Evolutionary conservation across 176 grass and related monocot species (phyloP).

Genomic region (Oryza punctata): DNA sequence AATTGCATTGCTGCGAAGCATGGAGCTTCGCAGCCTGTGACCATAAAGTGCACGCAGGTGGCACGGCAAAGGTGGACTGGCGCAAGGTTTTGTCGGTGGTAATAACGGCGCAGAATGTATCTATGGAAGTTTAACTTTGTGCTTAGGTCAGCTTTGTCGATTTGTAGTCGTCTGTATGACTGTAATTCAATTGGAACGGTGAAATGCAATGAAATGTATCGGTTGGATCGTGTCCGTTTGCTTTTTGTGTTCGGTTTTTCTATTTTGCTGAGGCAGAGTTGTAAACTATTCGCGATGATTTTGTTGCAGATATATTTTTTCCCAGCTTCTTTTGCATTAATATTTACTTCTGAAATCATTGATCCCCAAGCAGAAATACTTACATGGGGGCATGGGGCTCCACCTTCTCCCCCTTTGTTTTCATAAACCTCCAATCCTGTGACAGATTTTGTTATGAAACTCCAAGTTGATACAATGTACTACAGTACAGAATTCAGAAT

Average conservation of each 20-base stretch:
- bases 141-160: slow-evolving; percentile 40
- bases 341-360: neutral
- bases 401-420: neutral
- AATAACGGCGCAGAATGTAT: slow-evolving; percentile 20
- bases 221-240: neutral
- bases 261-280: neutral
- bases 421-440: neutral
- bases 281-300: neutral
- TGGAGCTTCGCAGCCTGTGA: slow-evolving; percentile 35
- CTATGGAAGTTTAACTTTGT: slow-evolving; percentile 29
- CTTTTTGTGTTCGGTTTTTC: neutral
- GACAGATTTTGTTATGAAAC: neutral
- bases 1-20: slow-evolving; percentile 42
- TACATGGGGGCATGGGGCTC: neutral
- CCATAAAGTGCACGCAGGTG: slow-evolving; percentile 44
- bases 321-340: neutral
- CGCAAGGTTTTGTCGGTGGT: slow-evolving; percentile 30
- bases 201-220: slow-evolving; percentile 42
- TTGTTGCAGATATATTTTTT: neutral
- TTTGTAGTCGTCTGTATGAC: slow-evolving; percentile 42
- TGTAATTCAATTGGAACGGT: slow-evolving; percentile 52
- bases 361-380: neutral
- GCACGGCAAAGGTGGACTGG: slow-evolving; percentile 13
- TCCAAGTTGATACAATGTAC: neutral
- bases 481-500: neutral